A percentile compares a stretch with the other conserved stretches of the same genome.
Conservation (phyloP, 2,329 filamentous ascomycete genomes). For the Sclerotinia trifoliorum region DNA sequence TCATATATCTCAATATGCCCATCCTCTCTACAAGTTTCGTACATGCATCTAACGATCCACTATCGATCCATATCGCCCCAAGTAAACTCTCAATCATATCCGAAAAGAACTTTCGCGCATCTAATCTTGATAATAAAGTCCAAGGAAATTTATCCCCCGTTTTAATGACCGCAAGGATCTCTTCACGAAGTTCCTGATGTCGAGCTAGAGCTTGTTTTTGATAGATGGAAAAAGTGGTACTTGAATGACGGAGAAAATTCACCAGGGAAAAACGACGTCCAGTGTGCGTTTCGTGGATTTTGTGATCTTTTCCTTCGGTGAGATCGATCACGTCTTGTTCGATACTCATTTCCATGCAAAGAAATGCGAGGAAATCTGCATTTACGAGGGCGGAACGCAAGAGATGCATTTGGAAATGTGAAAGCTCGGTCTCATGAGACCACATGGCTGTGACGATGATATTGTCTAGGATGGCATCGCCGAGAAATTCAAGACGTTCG, state of each 20-base stretch:
- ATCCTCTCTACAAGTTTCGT: constrained; percentile 58
- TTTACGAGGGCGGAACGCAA: constrained; percentile 77
- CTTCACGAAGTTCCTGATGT: constrained; percentile 45
- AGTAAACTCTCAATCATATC: constrained; percentile 80
- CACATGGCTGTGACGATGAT: constrained; percentile 63
- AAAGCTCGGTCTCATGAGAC: constrained; percentile 47
- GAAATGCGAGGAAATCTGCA: constrained; percentile 73
- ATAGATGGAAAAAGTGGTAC: constrained; percentile 47
- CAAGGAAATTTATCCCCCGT: constrained; percentile 67
- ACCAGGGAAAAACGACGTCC: constrained; percentile 49
- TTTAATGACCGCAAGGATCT: constrained; percentile 52
- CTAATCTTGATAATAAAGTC: constrained; percentile 64
- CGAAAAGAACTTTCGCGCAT: constrained; percentile 74
- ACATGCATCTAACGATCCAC: constrained; percentile 60
- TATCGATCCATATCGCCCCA: constrained; percentile 83
- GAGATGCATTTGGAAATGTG: constrained; percentile 67
- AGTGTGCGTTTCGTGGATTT: constrained; percentile 19
- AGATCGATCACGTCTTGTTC: constrained; percentile 38
- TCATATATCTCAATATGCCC: constrained; percentile 58
- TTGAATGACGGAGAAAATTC: constrained; percentile 65
- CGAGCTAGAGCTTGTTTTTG: constrained; percentile 40
- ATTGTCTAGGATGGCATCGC: constrained; percentile 80
- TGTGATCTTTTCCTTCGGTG: background rate
- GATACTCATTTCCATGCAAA: constrained; percentile 60
- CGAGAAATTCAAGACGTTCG: constrained; percentile 83